phyloP scores from a whole-genome alignment of 768 basidiomycete genomes.

The Peribolospora kevripleyi region DNA sequence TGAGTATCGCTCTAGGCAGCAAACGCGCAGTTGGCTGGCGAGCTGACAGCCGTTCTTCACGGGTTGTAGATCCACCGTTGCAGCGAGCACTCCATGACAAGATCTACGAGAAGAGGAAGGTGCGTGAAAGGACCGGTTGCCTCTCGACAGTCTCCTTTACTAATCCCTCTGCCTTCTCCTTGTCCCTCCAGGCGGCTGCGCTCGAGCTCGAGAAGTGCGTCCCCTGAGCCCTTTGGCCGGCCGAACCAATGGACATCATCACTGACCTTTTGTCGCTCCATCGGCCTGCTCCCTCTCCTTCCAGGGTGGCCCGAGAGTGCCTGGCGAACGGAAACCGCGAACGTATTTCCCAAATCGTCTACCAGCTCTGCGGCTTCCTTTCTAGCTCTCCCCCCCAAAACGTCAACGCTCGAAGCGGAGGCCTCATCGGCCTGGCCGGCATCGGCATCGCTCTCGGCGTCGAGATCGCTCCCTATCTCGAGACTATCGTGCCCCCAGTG shows the following conservation, averaged over 20 bases:
- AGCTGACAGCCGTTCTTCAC: no score
- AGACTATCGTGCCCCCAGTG: conserved; percentile 67
- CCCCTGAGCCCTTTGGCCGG: not conserved
- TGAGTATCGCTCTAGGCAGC: no score
- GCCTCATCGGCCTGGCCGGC: conserved; percentile 82
- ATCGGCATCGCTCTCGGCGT: conserved; percentile 79
- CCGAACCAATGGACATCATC: not conserved
- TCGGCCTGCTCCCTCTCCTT: not conserved
- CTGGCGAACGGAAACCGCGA: conserved; percentile 55
- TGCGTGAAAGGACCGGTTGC: no score
- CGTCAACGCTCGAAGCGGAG: conserved; percentile 58
- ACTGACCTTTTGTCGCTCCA: not conserved
- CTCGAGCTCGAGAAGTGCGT: conserved; percentile 79
- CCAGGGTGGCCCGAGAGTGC: conserved; percentile 47
- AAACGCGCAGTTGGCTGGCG: no score
- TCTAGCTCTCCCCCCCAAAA: conserved; percentile 44
- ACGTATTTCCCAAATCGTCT: conserved; percentile 63
- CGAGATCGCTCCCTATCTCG: conserved; percentile 75
- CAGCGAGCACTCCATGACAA: not conserved
- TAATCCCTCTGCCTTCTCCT: no score
- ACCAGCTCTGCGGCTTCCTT: conserved; percentile 87
- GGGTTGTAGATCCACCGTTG: no score
- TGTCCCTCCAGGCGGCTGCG: conserved; percentile 59
- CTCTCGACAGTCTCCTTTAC: no score
- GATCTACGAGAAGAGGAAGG: conserved; percentile 8